phyloP scores from a whole-genome alignment of 352 stramenopile genomes.

The Phytophthora syringae region DNA sequence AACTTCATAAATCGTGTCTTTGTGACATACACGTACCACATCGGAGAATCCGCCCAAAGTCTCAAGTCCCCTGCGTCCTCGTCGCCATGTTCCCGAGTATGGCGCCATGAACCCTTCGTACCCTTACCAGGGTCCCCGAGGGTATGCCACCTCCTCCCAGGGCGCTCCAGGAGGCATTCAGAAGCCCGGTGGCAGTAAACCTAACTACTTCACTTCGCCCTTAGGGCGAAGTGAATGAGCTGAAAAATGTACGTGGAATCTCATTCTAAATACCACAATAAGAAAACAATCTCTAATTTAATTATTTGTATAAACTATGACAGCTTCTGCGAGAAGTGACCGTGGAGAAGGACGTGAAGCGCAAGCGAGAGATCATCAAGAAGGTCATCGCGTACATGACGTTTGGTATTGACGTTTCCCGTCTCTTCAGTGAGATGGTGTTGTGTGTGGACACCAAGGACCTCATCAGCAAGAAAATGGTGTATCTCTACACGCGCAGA shows the following conservation, averaged over 20 bases:
- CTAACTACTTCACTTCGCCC: conserved; percentile 91
- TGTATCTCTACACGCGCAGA: too few relatives aligned
- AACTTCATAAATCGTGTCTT: neutral
- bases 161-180: conserved; percentile 15
- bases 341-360: conserved; percentile 96
- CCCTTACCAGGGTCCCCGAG: conserved; percentile 25
- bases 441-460: too few relatives aligned
- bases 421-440: too few relatives aligned
- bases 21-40: too few relatives aligned
- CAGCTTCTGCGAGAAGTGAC: conserved; percentile 95
- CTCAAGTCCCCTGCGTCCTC: neutral
- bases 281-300: conserved; percentile 2
- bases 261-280: neutral
- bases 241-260: conserved; percentile 88
- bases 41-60: conserved; percentile 25
- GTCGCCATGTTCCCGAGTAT: conserved; percentile 38
- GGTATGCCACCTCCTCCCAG: conserved; percentile 31
- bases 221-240: conserved; percentile 95
- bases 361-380: conserved; percentile 99
- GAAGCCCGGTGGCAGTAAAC: conserved; percentile 48
- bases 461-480: too few relatives aligned
- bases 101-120: conserved; percentile 40
- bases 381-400: conserved; percentile 99
- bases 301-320: neutral
- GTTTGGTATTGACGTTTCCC: too few relatives aligned